Conservation (phyloP, 345 rosid genomes). For the Bruguiera sexangula region DNA sequence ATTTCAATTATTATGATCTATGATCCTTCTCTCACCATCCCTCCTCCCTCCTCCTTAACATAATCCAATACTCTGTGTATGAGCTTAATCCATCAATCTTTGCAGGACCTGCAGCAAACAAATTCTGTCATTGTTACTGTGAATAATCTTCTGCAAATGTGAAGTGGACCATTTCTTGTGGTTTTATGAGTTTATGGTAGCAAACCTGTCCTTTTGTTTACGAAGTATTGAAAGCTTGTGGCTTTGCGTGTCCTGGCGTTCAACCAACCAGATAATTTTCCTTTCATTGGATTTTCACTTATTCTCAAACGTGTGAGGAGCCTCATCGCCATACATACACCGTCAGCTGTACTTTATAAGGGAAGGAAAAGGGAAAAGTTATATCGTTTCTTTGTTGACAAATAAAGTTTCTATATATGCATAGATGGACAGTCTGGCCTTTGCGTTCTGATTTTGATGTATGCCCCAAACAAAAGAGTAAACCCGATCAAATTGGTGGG, state of each 20-base stretch:
- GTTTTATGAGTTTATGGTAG: not conserved
- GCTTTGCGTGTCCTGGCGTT: constrained; percentile 14
- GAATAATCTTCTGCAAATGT: constrained; percentile 98
- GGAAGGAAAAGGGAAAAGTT: constrained; percentile 32
- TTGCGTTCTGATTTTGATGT: constrained; percentile 5
- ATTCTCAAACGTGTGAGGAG: constrained; percentile 19
- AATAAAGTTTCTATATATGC: constrained; percentile 24
- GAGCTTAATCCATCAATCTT: constrained; percentile 7
- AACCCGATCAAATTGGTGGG: not conserved
- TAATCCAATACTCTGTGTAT: not conserved
- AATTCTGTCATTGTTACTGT: constrained; percentile 86
- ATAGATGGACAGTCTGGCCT: constrained; percentile 10
- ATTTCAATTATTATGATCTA: too few relatives aligned
- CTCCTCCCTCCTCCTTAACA: too few relatives aligned
- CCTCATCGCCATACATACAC: constrained; percentile 39
- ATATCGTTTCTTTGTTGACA: constrained; percentile 24
- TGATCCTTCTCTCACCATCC: too few relatives aligned
- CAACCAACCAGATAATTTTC: constrained; percentile 11
- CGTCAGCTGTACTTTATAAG: constrained; percentile 12
- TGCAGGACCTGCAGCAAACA: constrained; percentile 97
- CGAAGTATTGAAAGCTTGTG: constrained; percentile 24
- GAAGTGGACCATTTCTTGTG: constrained; percentile 20
- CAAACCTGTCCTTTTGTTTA: constrained; percentile 10
- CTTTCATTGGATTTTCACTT: constrained; percentile 12
- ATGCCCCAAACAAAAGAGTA: not conserved